These are phyloP conservation scores for Naganishia vaughanmartiniae DNA, from an alignment of 768 basidiomycete species.

Conservation along the genomic window DNA sequence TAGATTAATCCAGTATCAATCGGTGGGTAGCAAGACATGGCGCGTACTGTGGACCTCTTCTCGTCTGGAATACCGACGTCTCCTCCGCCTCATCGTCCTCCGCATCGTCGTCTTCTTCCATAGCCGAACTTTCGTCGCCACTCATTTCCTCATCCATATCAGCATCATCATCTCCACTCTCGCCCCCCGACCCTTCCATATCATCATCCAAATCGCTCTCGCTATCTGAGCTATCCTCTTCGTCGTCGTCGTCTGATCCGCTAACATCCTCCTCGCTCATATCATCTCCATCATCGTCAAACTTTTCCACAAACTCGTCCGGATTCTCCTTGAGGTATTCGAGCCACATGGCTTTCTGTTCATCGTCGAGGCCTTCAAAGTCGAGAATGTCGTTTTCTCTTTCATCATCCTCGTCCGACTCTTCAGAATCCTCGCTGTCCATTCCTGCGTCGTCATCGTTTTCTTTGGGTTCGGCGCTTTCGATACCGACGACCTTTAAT, in stretches of 20 bases:
- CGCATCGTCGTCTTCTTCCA: conserved; percentile 40
- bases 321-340: conserved; percentile 23
- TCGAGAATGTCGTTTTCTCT: conserved; percentile 33
- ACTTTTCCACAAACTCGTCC: conserved; percentile 49
- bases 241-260: conserved; percentile 50
- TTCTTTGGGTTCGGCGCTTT: conserved; percentile 39
- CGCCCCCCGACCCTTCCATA: conserved; percentile 39
- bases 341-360: conserved; percentile 37
- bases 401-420: conserved; percentile 37
- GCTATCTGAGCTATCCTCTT: conserved; percentile 36
- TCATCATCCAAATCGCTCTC: conserved; percentile 43
- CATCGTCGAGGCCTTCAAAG: conserved; percentile 45
- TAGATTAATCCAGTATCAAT: conserved; percentile 18
- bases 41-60: conserved; percentile 29
- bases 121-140: conserved; percentile 31
- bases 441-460: conserved; percentile 53
- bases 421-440: conserved; percentile 40
- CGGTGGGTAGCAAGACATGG: conserved; percentile 36
- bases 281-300: conserved; percentile 31
- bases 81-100: conserved; percentile 40
- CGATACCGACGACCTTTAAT: conserved; percentile 65
- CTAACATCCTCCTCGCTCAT: conserved; percentile 50
- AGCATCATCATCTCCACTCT: conserved; percentile 38
- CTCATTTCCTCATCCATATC: conserved; percentile 37
- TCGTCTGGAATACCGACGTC: conserved; percentile 8